Conservation (phyloP, 495 filamentous ascomycete species). For the Neurospora sp. region DNA sequence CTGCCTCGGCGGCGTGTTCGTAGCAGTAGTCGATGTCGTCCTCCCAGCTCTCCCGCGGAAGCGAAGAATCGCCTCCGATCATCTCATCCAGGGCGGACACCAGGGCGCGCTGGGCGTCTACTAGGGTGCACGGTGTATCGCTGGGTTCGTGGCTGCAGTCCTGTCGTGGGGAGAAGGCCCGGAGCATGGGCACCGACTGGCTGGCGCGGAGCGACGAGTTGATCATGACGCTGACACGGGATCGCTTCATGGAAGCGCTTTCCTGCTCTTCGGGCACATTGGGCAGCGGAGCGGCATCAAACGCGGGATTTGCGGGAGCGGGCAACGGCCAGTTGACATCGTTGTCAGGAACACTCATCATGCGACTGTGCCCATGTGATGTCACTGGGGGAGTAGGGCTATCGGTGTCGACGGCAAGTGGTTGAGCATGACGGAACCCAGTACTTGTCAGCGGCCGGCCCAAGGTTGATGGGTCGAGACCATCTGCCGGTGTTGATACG, state of each 20-base stretch:
- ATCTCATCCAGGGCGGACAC: slow-evolving; percentile 19
- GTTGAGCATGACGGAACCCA: slow-evolving; percentile 31
- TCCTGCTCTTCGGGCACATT: slow-evolving; percentile 74
- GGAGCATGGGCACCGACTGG: slow-evolving; percentile 36
- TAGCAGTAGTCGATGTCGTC: slow-evolving; percentile 94
- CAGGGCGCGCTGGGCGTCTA: slow-evolving; percentile 24
- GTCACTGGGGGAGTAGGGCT: slow-evolving; percentile 16
- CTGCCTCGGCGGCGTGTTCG: slow-evolving; percentile 78
- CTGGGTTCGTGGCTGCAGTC: slow-evolving; percentile 25
- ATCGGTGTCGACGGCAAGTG: slow-evolving; percentile 18
- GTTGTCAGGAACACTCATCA: slow-evolving; percentile 32
- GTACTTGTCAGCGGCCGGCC: slow-evolving; percentile 31
- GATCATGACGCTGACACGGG: slow-evolving; percentile 30
- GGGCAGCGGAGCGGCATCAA: slow-evolving; percentile 38
- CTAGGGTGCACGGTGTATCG: slow-evolving; percentile 29
- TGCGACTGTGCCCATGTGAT: slow-evolving; percentile 24
- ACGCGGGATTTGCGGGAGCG: slow-evolving; percentile 28
- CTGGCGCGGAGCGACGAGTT: slow-evolving; percentile 37
- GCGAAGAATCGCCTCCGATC: slow-evolving; percentile 28
- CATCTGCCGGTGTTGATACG: slow-evolving; percentile 32
- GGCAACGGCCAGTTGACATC: slow-evolving; percentile 40
- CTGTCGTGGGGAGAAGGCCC: slow-evolving; percentile 23
- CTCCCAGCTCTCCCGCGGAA: slow-evolving; percentile 60
- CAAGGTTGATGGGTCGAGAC: slow-evolving; percentile 22
- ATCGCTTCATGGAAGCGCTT: slow-evolving; percentile 16